Evolutionary conservation across 805 yeast genomes (phyloP), one percentile per base, ranked within the genome.

Genomic region (Kuraishia ogatae): DNA sequence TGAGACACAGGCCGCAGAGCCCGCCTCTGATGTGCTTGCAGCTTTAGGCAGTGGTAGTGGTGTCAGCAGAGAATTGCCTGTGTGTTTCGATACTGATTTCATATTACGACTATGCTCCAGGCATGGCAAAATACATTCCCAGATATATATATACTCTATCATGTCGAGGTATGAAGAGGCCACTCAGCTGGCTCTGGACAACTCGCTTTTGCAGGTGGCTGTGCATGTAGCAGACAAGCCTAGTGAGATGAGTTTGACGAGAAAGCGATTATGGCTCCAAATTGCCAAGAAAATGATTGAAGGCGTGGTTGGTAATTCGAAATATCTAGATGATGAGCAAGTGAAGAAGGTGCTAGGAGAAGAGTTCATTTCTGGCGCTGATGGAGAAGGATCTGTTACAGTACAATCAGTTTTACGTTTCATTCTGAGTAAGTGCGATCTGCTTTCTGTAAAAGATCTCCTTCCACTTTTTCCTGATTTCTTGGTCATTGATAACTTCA

Each of bases 381-480:
- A 76, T 0, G 65, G 64, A 50, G 65, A 64, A 47, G 64, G 67
- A 51, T 66, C 74, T 5, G 61, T 63, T 53, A 63, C 64, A 52
- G 73, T 64, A 61, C 67, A 51, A 59, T 61, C 50, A 59, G 70
- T 67, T 57, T 67, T 69, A 43, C 70, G 59, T 57, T 79, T 62
- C 57, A 69, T 71, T 54, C 66, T 68, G 55, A 74, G 71, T 19
- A 78, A 78, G 22, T 74, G 81, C 59, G 80, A 76, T 17, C 62
- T 79, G 15, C 65, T 88, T 21, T 79, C 84, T 2, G 83, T 94
- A 50, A 91, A 88, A 58, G 98, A 94, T 62, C 64, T 94, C 48
- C 70, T 94, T 53, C 96, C 96, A 1, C 71, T 89, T 35, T 85
- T 94, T 59, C 97, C 97, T 0, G 92, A 90, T 61, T 82, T 88